A percentile compares a stretch with the other conserved stretches of the same genome.
phyloP scores from a whole-genome alignment of 225 moss, liverwort and hornwort species.

The Lunularia cruciata region DNA sequence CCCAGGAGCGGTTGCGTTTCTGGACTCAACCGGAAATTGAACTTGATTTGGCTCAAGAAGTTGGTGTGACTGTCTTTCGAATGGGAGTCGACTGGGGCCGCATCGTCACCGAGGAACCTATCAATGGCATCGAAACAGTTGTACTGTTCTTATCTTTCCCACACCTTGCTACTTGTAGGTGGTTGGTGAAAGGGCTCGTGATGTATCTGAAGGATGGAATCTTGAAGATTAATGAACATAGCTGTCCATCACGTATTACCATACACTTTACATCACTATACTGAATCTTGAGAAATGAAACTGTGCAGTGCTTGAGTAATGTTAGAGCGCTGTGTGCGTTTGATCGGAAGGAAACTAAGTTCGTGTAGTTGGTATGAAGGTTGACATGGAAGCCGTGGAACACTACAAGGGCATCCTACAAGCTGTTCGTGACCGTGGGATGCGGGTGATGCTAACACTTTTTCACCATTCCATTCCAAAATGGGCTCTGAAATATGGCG shows the following conservation, averaged over 20 bases:
- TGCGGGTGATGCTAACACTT: constrained; percentile 93
- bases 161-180: no score
- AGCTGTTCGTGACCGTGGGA: constrained; percentile 54
- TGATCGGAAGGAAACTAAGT: no score
- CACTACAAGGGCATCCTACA: constrained; percentile 74
- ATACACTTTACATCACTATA: no score
- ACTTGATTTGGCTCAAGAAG: constrained; percentile 70
- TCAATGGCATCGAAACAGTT: constrained; percentile 58
- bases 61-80: constrained; percentile 75
- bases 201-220: no score
- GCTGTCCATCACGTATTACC: no score
- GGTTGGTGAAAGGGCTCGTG: no score
- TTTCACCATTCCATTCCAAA: constrained; percentile 96
- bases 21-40: constrained; percentile 78
- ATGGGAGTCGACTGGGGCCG: constrained; percentile 96
- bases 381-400: constrained; percentile 78
- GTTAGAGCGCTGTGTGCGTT: no score
- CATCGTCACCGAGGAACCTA: constrained; percentile 71
- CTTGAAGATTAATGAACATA: no score
- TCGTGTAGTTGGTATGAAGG: constrained; percentile 54
- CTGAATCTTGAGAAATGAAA: no score
- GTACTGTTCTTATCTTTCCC: constrained; percentile 32
- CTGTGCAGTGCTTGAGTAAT: no score
- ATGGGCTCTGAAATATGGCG: constrained; percentile 81
- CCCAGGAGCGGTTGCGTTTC: constrained; percentile 84